Evolutionary conservation across 306 rosid genomes (phyloP), one percentile per base, ranked within the genome.

Genomic region (Leucaena leucocephala): DNA sequence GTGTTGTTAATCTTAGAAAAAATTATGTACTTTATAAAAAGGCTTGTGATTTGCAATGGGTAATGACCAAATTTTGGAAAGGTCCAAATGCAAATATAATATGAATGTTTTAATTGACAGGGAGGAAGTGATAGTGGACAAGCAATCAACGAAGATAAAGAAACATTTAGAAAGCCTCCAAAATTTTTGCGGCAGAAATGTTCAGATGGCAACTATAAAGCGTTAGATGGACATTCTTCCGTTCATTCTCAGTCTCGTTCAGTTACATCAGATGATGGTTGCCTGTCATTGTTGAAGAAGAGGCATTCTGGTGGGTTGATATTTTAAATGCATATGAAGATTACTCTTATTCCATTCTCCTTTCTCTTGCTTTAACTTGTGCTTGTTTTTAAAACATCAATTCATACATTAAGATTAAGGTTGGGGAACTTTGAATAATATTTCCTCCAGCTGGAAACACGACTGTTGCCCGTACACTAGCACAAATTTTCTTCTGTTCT

Each of bases 61-160:
- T 61, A 68, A 70, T 4, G 21, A 22, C 48, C 74, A 80, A 49
- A 52, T 72, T 76, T 49, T 66, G 21, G 73, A 5, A 21, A 78
- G 13, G 35, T 68, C 79, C 75, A 36, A 68, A 59, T 84, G 61
- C 70, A 71, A 81, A 79, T 87, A 68, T 85, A 72, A 38, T 83
- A 61, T 58, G 75, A 57, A 57, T 74, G 74, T 73, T 69, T 87
- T 70, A 58, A 43, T 71, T 83, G 84, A 42, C 93, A 95, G 98
- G 97, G 89, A 82, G 97, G 93, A 89, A 91, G 98, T 85, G 94
- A 91, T 71, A 88, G 96, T 81, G 98, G 92, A 78, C 86, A 85
- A 76, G 97, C 92, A 85, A 91, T 89, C 91, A 79, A 77, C 14
- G 96, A 84, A 39, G 88, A 82, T 64, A 81, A 79, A 80, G 97